Base-by-base conservation (phyloP, 1,284 basidiomycete species). In the Naganishia sp. region DNA sequence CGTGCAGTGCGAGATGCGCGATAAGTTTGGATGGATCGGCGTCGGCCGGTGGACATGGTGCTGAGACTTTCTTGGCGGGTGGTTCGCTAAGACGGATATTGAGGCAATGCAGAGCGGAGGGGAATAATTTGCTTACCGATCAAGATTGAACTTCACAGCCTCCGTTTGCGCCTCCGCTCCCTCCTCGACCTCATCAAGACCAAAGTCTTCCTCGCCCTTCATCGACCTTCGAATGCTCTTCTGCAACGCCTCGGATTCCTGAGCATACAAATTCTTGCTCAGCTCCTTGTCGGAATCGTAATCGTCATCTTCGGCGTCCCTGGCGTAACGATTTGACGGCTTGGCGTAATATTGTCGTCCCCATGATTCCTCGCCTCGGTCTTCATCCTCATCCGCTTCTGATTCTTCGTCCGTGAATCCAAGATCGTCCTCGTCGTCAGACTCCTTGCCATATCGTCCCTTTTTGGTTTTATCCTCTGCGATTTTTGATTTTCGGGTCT, bases 161-260 rank as follows among this genome's bases (percentile, higher is more conserved):
- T 49, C 46, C 6, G 31, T 18, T 21, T 45, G 43, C 42, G 23
- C 70, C 77, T 64, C 86, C 84, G 36, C 83, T 77, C 50, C 48
- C 49, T 82, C 77, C 33, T 75, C 74, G 76, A 75, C 69, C 23
- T 91, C 90, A 42, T 84, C 86, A 54, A 96, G 81, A 3, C 94
- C 94, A 77, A 92, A 97, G 78, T 97, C 78, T 36, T 76, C 93
- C 10, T 85, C 86, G 60, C 90, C 90, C 1, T 75, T 80, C 83
- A 96, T 84, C 6, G 80, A 83, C 70, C 91, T 88, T 23, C 90
- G 83, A 45, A 86, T 82, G 78, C 90, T 91, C 31, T 82, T 79
- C 78, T 96, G 94, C 60, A 97, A 78, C 56, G 91, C 83, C 72
- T 82, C 87, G 7, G 90, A 91, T 79, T 97, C 94, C 74, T 89